Percentiles rank a stretch among this genome's conserved stretches.
phyloP scores from a whole-genome alignment of 208 protist genomes.

The Spongospora subterranea region DNA sequence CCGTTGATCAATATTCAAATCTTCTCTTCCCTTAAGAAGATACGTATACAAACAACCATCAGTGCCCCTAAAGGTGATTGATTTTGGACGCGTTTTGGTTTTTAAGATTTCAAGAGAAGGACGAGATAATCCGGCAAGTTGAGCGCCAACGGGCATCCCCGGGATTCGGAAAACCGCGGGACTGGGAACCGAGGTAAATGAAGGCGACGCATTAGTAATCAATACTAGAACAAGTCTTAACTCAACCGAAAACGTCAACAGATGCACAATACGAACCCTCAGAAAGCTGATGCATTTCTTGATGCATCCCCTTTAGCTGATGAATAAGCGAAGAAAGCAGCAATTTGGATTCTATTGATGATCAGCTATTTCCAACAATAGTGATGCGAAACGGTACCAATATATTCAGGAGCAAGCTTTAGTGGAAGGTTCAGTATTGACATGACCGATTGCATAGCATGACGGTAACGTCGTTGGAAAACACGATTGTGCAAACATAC shows the following conservation, averaged over 20 bases:
- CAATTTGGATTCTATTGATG: background rate
- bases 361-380: background rate
- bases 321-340: conserved; percentile 39
- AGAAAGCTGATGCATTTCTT: conserved; percentile 15
- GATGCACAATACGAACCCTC: background rate
- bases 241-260: background rate
- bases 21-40: conserved; percentile 56
- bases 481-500: background rate
- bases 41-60: conserved; percentile 36
- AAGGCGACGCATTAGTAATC: background rate
- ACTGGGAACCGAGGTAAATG: background rate
- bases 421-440: background rate
- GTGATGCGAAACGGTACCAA: background rate
- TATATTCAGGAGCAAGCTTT: background rate
- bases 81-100: conserved; percentile 42
- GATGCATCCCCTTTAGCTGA: background rate
- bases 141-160: background rate
- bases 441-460: background rate
- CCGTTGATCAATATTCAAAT: conserved; percentile 59
- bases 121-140: background rate
- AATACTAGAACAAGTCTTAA: too few relatives aligned
- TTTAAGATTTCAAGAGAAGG: background rate
- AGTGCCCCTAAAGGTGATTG: background rate
- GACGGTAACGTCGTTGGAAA: background rate
- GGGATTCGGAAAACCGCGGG: background rate